phyloP scores from a whole-genome alignment of 1,139 yeast species.

The Keqinozyma sinolaborantium region DNA sequence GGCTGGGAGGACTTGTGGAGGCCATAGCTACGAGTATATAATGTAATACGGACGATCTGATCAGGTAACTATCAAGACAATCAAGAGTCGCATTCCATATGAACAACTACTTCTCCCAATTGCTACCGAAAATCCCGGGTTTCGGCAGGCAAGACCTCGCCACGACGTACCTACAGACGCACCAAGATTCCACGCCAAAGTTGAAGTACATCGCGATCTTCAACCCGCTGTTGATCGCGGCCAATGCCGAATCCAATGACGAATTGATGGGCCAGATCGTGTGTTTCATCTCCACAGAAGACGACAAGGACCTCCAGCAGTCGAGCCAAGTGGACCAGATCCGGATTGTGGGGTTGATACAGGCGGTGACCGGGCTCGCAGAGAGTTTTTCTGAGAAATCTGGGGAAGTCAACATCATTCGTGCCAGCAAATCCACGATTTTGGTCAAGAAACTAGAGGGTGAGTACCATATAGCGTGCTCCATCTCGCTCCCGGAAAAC shows the following conservation, averaged over 20 bases:
- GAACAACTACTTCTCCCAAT: slow-evolving; percentile 18
- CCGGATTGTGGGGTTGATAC: slow-evolving; percentile 32
- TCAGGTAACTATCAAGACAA: background rate
- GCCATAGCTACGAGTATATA: no score
- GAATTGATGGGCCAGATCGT: slow-evolving; percentile 28
- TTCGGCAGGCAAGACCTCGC: slow-evolving; percentile 6
- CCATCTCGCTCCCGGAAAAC: slow-evolving; percentile 15
- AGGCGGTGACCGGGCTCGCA: slow-evolving; percentile 27
- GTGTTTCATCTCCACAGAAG: slow-evolving; percentile 20
- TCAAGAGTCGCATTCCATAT: slow-evolving; percentile 5
- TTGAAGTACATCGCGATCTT: slow-evolving; percentile 17
- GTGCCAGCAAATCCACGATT: slow-evolving; percentile 23
- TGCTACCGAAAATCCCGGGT: slow-evolving; percentile 14
- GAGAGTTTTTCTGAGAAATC: slow-evolving; percentile 5
- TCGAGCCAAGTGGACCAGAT: slow-evolving; percentile 21
- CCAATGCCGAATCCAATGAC: slow-evolving; percentile 22
- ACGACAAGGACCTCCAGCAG: slow-evolving; percentile 10
- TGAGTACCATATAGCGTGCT: slow-evolving; percentile 25
- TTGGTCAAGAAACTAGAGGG: slow-evolving; percentile 24
- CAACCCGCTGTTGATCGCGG: slow-evolving; percentile 18
- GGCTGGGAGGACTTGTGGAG: slow-evolving; percentile 74
- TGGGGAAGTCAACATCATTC: slow-evolving; percentile 18
- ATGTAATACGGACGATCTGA: no score
- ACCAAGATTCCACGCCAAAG: slow-evolving; percentile 11
- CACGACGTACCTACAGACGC: slow-evolving; percentile 11